These are phyloP conservation scores for Hyaloscypha bicolor DNA, from an alignment of 495 filamentous ascomycete species.

Conservation along the genomic window DNA sequence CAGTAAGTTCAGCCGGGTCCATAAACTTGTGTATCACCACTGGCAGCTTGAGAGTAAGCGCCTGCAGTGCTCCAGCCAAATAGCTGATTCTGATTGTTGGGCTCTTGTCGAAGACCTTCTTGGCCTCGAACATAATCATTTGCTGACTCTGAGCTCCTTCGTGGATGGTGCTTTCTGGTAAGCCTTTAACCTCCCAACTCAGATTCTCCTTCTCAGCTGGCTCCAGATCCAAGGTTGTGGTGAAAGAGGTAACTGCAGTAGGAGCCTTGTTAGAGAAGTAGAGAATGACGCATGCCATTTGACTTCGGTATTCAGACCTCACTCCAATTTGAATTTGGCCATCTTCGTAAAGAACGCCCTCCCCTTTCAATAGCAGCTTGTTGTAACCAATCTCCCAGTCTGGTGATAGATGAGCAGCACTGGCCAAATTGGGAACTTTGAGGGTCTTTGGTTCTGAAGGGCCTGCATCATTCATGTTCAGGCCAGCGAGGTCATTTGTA, in stretches of 20 bases:
- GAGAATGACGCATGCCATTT: constrained; percentile 92
- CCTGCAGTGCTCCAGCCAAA: constrained; percentile 90
- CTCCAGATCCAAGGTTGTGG: constrained; percentile 86
- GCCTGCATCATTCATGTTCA: constrained; percentile 69
- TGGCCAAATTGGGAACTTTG: constrained; percentile 76
- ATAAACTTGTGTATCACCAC: constrained; percentile 93
- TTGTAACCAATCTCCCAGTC: constrained; percentile 95
- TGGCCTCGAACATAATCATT: constrained; percentile 90
- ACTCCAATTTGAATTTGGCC: constrained; percentile 91
- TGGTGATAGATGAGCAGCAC: constrained; percentile 87
- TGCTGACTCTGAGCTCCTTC: constrained; percentile 83
- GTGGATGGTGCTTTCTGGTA: constrained; percentile 81
- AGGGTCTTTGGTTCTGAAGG: constrained; percentile 57
- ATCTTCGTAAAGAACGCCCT: constrained; percentile 94
- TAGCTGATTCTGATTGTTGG: constrained; percentile 95
- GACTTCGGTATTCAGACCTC: constrained; percentile 89
- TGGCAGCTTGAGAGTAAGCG: constrained; percentile 87
- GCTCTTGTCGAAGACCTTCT: constrained; percentile 76
- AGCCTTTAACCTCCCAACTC: constrained; percentile 79
- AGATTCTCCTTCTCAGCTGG: constrained; percentile 66
- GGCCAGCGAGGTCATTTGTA: constrained; percentile 70
- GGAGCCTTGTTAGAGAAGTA: constrained; percentile 95
- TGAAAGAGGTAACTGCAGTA: constrained; percentile 81
- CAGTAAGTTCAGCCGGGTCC: constrained; percentile 79
- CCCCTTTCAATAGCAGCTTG: constrained; percentile 71